phyloP scores from a whole-genome alignment of 495 filamentous ascomycete genomes.

The Penicillium daleae region DNA sequence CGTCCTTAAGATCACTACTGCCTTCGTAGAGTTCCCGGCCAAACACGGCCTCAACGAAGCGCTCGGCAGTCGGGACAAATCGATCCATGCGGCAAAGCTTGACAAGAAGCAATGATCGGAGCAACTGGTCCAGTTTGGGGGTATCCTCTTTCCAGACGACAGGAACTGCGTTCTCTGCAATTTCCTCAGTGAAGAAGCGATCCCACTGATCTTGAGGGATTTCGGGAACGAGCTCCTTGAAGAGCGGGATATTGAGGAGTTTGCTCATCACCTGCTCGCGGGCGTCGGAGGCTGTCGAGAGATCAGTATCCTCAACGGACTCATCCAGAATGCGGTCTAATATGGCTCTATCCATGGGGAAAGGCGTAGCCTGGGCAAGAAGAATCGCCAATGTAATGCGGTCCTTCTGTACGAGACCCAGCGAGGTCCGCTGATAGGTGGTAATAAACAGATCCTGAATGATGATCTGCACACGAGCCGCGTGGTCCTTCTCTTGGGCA shows the following conservation, averaged over 20 bases:
- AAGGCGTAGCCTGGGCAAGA: constrained; percentile 90
- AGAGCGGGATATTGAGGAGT: constrained; percentile 67
- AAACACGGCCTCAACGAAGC: constrained; percentile 87
- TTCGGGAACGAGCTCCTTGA: constrained; percentile 72
- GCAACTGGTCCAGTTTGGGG: constrained; percentile 70
- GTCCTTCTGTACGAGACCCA: constrained; percentile 93
- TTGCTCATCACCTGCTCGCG: constrained; percentile 70
- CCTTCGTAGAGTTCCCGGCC: constrained; percentile 81
- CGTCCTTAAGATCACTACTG: constrained; percentile 80
- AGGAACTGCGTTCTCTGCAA: constrained; percentile 88
- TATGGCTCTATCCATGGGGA: constrained; percentile 86
- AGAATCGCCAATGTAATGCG: constrained; percentile 94
- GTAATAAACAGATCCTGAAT: constrained; percentile 85
- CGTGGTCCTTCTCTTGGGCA: constrained; percentile 71
- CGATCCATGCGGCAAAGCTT: constrained; percentile 95
- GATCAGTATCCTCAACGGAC: constrained; percentile 72
- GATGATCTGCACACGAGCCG: constrained; percentile 80
- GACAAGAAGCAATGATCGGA: constrained; percentile 82
- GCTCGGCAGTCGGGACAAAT: constrained; percentile 88
- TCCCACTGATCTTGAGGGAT: constrained; percentile 72
- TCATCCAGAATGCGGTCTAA: constrained; percentile 86
- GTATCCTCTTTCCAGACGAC: constrained; percentile 69
- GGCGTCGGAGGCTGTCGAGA: constrained; percentile 67
- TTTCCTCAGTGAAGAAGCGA: constrained; percentile 78
- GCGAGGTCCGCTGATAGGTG: constrained; percentile 88